Evolutionary conservation across 306 rosid genomes (phyloP), one percentile per base, ranked within the genome.

Genomic region (Medicago lupulina): DNA sequence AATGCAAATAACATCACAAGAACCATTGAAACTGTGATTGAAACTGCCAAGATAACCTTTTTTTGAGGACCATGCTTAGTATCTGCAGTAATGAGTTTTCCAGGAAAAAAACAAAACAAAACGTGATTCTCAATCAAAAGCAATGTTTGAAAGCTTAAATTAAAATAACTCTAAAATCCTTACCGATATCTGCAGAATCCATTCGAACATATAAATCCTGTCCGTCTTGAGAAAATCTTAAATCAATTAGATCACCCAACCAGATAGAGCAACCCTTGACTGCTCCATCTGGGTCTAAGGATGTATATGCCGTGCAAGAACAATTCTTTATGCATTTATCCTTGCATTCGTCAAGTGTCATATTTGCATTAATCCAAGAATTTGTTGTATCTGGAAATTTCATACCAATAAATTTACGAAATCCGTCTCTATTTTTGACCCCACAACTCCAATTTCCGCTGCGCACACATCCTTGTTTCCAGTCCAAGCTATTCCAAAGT

Each of bases 151-250:
- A n/a, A n/a, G n/a, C n/a, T n/a, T n/a, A n/a, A n/a, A n/a, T n/a
- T n/a, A n/a, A n/a, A n/a, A n/a, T 8, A 12, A 7, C 9, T 28
- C 15, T 1, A 62, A 62, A 15, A 7, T 5, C 0, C 8, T 16
- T 21, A 55, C 67, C 74, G 0, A 9, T 41, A 3, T 54, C 41
- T 4, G 80, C 13, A 36, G 15, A 47, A 1, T 81, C 57, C 54
- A 59, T 15, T 39, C 87, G 59, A 41, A 83, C 54, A 15, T 73
- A 73, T 1, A 73, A 6, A 7, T 57, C 77, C 40, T 73, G 67
- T 6, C 67, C 67, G 4, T 7, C 3, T n/a, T 6, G 4, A 6
- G 58, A 16, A 51, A 40, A 2, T 59, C 67, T 40, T 16, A 73
- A 12, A 40, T 73, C 77, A 14, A 57, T 1, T 0, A 57, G 34